Percentiles rank a stretch among this genome's conserved stretches.
phyloP scores from a whole-genome alignment of 2,329 filamentous ascomycete genomes.

The Aspergillus sp. region DNA sequence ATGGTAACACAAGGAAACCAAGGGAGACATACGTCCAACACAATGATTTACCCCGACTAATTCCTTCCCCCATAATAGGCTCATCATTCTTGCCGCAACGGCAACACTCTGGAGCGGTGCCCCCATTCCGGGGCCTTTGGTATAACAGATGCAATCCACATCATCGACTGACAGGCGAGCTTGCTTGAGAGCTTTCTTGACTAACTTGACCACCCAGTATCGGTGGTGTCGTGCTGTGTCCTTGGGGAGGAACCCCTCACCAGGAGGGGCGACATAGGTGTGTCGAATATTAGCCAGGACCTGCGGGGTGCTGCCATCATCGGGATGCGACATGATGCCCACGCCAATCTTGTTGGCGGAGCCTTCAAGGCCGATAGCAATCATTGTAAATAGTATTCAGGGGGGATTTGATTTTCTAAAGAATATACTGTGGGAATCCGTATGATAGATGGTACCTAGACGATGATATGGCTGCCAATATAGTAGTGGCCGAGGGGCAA shows the following conservation, averaged over 20 bases:
- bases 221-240: conserved; percentile 94
- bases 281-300: conserved; percentile 93
- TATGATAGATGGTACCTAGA: too few relatives aligned
- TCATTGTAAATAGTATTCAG: conserved; percentile 41
- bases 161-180: conserved; percentile 60
- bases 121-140: conserved; percentile 93
- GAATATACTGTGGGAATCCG: background rate
- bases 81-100: conserved; percentile 74
- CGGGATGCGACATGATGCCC: conserved; percentile 76
- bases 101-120: conserved; percentile 84
- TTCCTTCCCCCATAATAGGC: conserved; percentile 80
- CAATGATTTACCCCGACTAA: conserved; percentile 96
- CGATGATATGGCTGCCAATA: background rate
- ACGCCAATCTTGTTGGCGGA: conserved; percentile 97
- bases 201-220: conserved; percentile 73
- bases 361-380: conserved; percentile 75
- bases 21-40: conserved; percentile 62
- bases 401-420: background rate
- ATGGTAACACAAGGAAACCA: background rate
- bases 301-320: conserved; percentile 50
- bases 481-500: conserved; percentile 9
- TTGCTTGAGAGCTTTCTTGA: conserved; percentile 70
- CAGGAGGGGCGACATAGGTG: conserved; percentile 87
- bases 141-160: conserved; percentile 92
- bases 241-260: conserved; percentile 91